Evolutionary conservation across 345 rosid genomes (phyloP), one percentile per base, ranked within the genome.

Genomic region (Acer saccharum): DNA sequence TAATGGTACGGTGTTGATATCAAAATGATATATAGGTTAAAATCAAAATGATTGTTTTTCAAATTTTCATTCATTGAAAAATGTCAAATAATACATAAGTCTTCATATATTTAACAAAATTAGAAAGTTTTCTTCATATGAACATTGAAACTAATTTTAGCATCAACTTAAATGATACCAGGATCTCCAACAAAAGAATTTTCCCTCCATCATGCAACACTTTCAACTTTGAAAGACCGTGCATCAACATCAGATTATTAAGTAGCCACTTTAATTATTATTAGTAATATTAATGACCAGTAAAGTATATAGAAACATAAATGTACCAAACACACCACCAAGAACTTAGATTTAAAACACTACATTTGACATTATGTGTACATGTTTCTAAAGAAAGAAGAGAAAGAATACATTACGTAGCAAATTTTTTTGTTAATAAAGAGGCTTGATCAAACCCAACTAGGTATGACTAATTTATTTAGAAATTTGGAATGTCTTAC

Each of bases 221-320:
- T 43, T 43, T 43, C 35, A 14, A 73, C 43, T 74, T 63, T 25
- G 23, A 46, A 62, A 74, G 69, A 62, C 25, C 11, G 61, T 0
- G 65, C 69, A 64, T 74, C 12, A 18, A 74, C 21, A 8, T 29
- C 70, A 35, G 18, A 74, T 46, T 14, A 16, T 73, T 12, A 54
- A n/a, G n/a, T 17, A 32, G 10, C 48, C 25, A 55, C 74, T 2
- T 71, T 50, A 54, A n/a, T 29, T 32, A 18, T 9, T 55, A 6
- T 18, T 12, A 71, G 74, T 12, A 17, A 55, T 16, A 55, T 13
- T 7, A 71, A 55, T 7, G 25, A 55, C 48, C 14, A 23, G 17
- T 35, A 57, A 71, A 27, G 20, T 5, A 71, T 29, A 32, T 23
- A 55, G 64, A 71, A 21, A 29, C 39, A 10, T 27, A 9, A 20